Conservation (phyloP, 2,329 filamentous ascomycete genomes). For the Ustilaginoidea virens region DNA sequence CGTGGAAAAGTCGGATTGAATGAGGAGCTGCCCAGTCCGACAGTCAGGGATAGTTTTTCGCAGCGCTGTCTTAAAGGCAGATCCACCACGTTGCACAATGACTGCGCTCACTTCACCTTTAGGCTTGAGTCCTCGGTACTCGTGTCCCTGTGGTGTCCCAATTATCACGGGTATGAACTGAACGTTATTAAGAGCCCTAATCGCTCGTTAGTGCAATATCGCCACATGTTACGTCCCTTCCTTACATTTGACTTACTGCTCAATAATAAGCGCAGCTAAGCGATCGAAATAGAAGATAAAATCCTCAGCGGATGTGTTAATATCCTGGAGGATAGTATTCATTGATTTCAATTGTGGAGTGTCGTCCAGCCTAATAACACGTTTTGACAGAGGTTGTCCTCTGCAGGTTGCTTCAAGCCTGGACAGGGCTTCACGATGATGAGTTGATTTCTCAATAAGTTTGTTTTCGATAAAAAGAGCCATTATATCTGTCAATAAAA, state of each 20-base stretch:
- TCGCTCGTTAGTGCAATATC: slow-evolving; percentile 6
- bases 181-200: slow-evolving; percentile 61
- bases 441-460: slow-evolving; percentile 68
- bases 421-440: slow-evolving; percentile 66
- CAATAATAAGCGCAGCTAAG: slow-evolving; percentile 68
- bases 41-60: slow-evolving; percentile 88
- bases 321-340: slow-evolving; percentile 78
- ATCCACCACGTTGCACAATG: slow-evolving; percentile 75
- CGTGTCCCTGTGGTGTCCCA: slow-evolving; percentile 52
- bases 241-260: slow-evolving; percentile 38
- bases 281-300: slow-evolving; percentile 98
- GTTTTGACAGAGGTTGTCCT: slow-evolving; percentile 56
- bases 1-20: slow-evolving; percentile 73
- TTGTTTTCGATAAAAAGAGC: slow-evolving; percentile 84
- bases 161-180: slow-evolving; percentile 50
- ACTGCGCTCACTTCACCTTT: slow-evolving; percentile 71
- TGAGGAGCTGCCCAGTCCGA: slow-evolving; percentile 73
- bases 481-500: slow-evolving; percentile 55
- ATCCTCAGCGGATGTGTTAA: slow-evolving; percentile 65
- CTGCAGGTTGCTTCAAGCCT: slow-evolving; percentile 59
- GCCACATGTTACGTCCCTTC: slow-evolving; percentile 1
- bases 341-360: slow-evolving; percentile 75
- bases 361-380: slow-evolving; percentile 58
- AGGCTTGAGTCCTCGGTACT: slow-evolving; percentile 56
- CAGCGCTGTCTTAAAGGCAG: slow-evolving; percentile 74